Evolutionary conservation across 306 rosid genomes (phyloP).

Genomic region (Prunus kanzakura): DNA sequence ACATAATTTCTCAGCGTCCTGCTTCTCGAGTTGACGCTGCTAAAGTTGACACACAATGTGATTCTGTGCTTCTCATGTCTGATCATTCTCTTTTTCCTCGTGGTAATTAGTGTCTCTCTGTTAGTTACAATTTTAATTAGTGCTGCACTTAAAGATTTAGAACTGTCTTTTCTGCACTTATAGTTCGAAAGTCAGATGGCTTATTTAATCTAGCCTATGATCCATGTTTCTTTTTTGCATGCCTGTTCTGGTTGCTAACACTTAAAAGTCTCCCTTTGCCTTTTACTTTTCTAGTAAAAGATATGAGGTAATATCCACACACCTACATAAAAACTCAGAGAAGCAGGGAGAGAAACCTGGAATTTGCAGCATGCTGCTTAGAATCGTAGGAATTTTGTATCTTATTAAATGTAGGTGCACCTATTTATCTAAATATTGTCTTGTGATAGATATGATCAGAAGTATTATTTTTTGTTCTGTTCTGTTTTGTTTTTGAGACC

Average conservation of each 20-base stretch:
- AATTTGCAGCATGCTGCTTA: neutral
- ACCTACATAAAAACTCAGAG: neutral
- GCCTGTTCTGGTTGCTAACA: neutral
- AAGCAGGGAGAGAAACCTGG: neutral
- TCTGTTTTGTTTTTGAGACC: neutral
- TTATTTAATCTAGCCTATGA: neutral
- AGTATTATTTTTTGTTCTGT: neutral
- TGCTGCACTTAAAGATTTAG: neutral
- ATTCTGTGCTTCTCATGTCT: slow-evolving; percentile 67
- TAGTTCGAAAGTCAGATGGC: neutral
- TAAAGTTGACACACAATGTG: slow-evolving; percentile 49
- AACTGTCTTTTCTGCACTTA: neutral
- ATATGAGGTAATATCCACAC: neutral
- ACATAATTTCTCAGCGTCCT: slow-evolving; percentile 63
- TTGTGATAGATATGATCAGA: neutral
- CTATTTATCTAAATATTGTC: neutral
- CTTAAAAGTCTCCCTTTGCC: neutral
- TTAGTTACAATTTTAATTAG: neutral
- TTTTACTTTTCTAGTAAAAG: neutral
- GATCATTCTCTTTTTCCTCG: slow-evolving; percentile 74
- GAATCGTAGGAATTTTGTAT: neutral
- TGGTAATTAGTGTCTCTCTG: slow-evolving; percentile 41
- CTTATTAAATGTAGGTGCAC: neutral
- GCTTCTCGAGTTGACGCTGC: slow-evolving; percentile 75
- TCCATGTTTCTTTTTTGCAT: slow-evolving; percentile 7